Percentiles rank a stretch among this genome's conserved stretches.
phyloP scores from a whole-genome alignment of 2,329 filamentous ascomycete species.

The Colletotrichum higginsianum region DNA sequence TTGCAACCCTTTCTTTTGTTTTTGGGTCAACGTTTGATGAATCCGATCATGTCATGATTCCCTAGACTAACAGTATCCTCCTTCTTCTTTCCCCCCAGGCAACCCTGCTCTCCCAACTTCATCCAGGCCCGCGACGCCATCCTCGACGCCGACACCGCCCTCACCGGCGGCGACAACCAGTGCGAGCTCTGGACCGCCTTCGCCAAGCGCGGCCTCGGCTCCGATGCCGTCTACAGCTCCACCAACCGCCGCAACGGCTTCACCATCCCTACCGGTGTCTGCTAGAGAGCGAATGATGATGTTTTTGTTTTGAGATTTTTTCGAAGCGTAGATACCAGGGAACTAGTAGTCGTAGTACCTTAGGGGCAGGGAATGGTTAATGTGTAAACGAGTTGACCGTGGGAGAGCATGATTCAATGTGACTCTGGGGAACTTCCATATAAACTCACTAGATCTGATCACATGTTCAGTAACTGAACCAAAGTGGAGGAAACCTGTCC shows the following conservation, averaged over 20 bases:
- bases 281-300: slow-evolving; percentile 30
- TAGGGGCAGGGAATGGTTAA: neutral
- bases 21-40: neutral
- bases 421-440: too few species aligned
- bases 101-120: slow-evolving; percentile 70
- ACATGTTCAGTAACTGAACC: too few species aligned
- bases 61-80: neutral
- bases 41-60: too few species aligned
- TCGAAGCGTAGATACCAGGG: slow-evolving; percentile 3
- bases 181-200: slow-evolving; percentile 70
- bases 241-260: slow-evolving; percentile 52
- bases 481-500: too few species aligned
- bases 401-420: neutral
- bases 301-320: neutral
- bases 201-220: slow-evolving; percentile 70
- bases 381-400: neutral
- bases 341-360: neutral
- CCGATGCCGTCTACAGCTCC: slow-evolving; percentile 51
- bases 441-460: too few species aligned
- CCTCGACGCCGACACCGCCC: slow-evolving; percentile 66
- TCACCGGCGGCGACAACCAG: slow-evolving; percentile 65
- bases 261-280: slow-evolving; percentile 45
- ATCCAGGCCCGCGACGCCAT: slow-evolving; percentile 68
- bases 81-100: slow-evolving; percentile 45
- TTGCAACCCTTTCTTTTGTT: neutral